Evolutionary conservation across 2,329 filamentous ascomycete species (phyloP).

Genomic region (Pseudogymnoascus sp.): DNA sequence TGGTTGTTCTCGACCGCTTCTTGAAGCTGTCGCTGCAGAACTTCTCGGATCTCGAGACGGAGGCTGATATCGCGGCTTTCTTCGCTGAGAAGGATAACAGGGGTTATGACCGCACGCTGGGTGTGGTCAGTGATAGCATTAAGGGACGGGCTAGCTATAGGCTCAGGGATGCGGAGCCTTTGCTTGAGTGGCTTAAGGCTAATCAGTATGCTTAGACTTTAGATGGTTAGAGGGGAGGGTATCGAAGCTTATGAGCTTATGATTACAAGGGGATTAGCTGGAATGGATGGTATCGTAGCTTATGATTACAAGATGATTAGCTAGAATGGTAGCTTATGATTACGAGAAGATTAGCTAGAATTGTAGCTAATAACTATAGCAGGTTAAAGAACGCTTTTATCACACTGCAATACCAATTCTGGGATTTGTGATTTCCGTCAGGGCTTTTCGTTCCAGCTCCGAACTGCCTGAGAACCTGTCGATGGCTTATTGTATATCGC

Average conservation of each 20-base stretch:
- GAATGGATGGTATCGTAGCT: background rate
- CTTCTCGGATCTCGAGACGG: conserved; percentile 61
- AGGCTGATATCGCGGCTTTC: conserved; percentile 73
- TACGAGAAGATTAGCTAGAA: conserved; percentile 16
- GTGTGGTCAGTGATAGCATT: conserved; percentile 79
- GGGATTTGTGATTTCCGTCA: background rate
- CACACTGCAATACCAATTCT: background rate
- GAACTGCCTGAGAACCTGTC: background rate
- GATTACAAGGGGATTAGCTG: conserved; percentile 16
- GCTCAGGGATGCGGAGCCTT: conserved; percentile 59
- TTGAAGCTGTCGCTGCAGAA: conserved; percentile 68
- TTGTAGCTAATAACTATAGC: conserved; percentile 17
- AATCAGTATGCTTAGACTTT: conserved; percentile 45
- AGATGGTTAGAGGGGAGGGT: background rate
- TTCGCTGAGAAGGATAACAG: conserved; percentile 80
- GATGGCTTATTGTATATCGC: background rate
- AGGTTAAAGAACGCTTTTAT: conserved; percentile 13
- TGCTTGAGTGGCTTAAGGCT: conserved; percentile 70
- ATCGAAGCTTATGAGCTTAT: conserved; percentile 11
- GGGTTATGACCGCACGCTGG: conserved; percentile 77
- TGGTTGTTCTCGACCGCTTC: conserved; percentile 83
- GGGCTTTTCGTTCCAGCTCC: background rate
- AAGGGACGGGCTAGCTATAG: conserved; percentile 75
- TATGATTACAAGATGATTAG: conserved; percentile 16
- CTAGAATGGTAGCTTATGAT: conserved; percentile 13